Evolutionary conservation across 352 stramenopile species (phyloP).

Genomic region (Globisporangium abappressorium): DNA sequence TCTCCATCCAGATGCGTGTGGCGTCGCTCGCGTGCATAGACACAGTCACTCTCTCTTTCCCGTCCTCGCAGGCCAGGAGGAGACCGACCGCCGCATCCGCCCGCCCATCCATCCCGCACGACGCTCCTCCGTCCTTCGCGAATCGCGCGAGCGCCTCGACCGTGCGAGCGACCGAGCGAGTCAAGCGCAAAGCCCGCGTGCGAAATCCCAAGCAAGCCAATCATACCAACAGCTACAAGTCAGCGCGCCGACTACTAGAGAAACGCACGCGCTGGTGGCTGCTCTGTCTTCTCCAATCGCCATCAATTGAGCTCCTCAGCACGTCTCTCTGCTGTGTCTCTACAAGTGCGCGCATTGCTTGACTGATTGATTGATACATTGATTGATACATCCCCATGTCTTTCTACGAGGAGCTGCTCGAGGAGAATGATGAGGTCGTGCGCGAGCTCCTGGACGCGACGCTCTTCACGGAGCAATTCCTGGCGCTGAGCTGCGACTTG

Average conservation of each 20-base stretch:
- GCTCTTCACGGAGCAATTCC: conserved; percentile 17
- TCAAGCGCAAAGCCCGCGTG: not conserved
- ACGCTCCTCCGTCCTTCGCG: not conserved
- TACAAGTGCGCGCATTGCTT: not conserved
- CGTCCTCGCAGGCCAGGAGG: too few species aligned
- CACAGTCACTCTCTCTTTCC: not conserved
- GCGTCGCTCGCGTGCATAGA: not conserved
- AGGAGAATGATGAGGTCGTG: conserved; percentile 17
- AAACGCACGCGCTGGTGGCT: not conserved
- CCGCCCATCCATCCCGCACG: not conserved
- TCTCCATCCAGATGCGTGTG: conserved; percentile 1
- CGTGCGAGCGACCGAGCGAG: not conserved
- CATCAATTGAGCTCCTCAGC: not conserved
- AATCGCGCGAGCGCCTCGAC: not conserved
- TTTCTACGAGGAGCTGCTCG: conserved; percentile 16
- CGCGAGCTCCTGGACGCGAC: conserved; percentile 20
- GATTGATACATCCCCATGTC: conserved; percentile 4
- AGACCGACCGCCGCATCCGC: too few species aligned
- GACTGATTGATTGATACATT: not conserved
- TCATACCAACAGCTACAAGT: not conserved
- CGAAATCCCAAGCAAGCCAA: not conserved
- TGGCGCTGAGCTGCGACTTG: conserved; percentile 4
- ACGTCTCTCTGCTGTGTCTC: not conserved
- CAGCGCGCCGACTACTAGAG: not conserved
- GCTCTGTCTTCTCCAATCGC: not conserved